phyloP scores from a whole-genome alignment of 192 early-diverging fungal species.

The Lunasporangiospora selenospora region DNA sequence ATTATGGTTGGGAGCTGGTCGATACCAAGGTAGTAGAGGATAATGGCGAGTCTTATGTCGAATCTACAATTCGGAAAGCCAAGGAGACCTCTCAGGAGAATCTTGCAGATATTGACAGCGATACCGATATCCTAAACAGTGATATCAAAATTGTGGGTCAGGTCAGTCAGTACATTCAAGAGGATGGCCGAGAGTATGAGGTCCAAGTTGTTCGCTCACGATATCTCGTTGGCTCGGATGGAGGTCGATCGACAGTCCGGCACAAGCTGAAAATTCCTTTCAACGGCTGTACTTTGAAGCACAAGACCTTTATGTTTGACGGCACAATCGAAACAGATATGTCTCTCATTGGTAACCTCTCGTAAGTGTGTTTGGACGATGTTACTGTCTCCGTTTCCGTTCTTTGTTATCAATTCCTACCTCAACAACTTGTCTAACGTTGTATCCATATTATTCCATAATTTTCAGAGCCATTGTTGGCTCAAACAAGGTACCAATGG shows the following conservation, averaged over 20 bases:
- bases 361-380: too few species aligned
- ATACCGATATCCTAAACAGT: neutral
- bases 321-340: conserved; percentile 13
- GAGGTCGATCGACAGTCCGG: conserved; percentile 35
- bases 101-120: neutral
- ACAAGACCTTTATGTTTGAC: conserved; percentile 21
- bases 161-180: conserved; percentile 1
- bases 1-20: conserved; percentile 36
- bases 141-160: conserved; percentile 11
- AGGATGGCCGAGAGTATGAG: conserved; percentile 25
- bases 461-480: conserved; percentile 13
- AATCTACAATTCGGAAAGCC: conserved; percentile 28
- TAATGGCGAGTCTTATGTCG: conserved; percentile 5
- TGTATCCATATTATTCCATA: too few species aligned
- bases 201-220: conserved; percentile 19
- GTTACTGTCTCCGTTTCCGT: too few species aligned
- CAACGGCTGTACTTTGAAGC: conserved; percentile 10
- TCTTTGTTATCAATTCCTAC: too few species aligned
- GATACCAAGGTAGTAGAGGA: conserved; percentile 27
- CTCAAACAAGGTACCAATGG: conserved; percentile 3
- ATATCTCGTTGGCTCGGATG: conserved; percentile 39
- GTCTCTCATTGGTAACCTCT: neutral
- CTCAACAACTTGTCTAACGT: too few species aligned
- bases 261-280: conserved; percentile 35
- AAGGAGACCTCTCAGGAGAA: conserved; percentile 1